Evolutionary conservation across 306 rosid species (phyloP).

Genomic region (Ormosia semicastrata): DNA sequence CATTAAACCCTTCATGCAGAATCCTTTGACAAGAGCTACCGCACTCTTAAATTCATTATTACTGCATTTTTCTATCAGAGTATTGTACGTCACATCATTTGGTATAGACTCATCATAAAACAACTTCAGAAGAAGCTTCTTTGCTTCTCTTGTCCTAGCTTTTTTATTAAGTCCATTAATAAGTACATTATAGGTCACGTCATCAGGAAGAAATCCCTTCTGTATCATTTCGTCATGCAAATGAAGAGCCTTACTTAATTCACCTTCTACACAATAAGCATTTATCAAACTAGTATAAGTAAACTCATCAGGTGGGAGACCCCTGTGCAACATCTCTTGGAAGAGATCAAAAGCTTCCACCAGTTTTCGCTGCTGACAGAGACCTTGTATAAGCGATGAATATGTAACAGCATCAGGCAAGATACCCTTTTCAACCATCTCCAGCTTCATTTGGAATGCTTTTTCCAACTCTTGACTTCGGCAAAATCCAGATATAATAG

Average conservation of each 20-base stretch:
- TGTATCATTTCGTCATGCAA: slow-evolving; percentile 78
- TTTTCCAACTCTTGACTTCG: slow-evolving; percentile 60
- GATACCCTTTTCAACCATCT: slow-evolving; percentile 72
- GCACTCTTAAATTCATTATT: slow-evolving; percentile 64
- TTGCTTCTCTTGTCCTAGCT: slow-evolving; percentile 84
- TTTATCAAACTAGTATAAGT: slow-evolving; percentile 82
- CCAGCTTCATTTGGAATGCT: slow-evolving; percentile 64
- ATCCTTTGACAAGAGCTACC: slow-evolving; percentile 82
- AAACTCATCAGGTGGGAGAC: slow-evolving; percentile 65
- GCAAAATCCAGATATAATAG: slow-evolving; percentile 78
- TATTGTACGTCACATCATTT: slow-evolving; percentile 60
- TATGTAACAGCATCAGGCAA: slow-evolving; percentile 65
- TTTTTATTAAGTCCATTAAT: slow-evolving; percentile 85
- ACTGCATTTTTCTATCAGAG: slow-evolving; percentile 75
- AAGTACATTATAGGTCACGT: slow-evolving; percentile 85
- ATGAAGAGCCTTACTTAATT: slow-evolving; percentile 63
- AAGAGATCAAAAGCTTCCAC: slow-evolving; percentile 70
- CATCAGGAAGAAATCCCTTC: slow-evolving; percentile 79
- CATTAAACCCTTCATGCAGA: slow-evolving; percentile 92
- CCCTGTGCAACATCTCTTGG: slow-evolving; percentile 57
- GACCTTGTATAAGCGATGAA: slow-evolving; percentile 82
- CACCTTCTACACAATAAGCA: slow-evolving; percentile 77
- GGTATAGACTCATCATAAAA: slow-evolving; percentile 73
- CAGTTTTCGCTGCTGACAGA: slow-evolving; percentile 62
- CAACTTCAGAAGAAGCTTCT: slow-evolving; percentile 83